A percentile compares a stretch with the other conserved stretches of the same genome.
These are phyloP conservation scores for Sporothrix brasiliensis DNA, from an alignment of 2,329 filamentous ascomycete genomes.

Conservation along the genomic window DNA sequence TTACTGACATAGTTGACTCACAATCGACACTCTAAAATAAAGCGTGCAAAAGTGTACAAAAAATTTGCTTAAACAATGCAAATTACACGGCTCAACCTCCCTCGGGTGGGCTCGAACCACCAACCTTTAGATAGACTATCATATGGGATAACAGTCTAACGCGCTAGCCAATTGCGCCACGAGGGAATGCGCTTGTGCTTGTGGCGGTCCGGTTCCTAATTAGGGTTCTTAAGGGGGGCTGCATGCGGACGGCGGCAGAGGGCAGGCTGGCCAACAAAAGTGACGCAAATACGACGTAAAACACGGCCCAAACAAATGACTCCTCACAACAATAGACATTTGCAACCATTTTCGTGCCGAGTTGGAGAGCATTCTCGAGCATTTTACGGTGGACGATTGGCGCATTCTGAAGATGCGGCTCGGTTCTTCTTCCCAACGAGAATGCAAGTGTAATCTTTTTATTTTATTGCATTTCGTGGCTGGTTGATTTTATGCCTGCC, in stretches of 20 bases:
- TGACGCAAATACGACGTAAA: not conserved
- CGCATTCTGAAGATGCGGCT: too few species aligned
- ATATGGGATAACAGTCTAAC: conserved; percentile 35
- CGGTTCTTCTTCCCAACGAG: too few species aligned
- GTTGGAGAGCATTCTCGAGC: too few species aligned
- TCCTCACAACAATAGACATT: not conserved
- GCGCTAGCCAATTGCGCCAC: conserved; percentile 37
- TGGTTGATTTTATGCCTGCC: not conserved
- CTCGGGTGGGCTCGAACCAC: conserved; percentile 37
- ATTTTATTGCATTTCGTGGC: not conserved
- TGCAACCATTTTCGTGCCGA: too few species aligned
- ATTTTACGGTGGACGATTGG: too few species aligned
- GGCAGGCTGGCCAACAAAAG: not conserved
- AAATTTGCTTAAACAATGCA: not conserved
- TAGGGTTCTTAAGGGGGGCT: not conserved
- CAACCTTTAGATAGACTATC: conserved; percentile 37
- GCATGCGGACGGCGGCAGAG: too few species aligned
- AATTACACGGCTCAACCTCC: conserved; percentile 27
- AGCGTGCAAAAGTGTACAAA: not conserved
- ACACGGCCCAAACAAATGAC: not conserved
- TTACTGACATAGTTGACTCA: too few species aligned
- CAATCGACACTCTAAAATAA: not conserved
- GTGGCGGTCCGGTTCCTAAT: not conserved
- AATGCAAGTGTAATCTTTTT: not conserved
- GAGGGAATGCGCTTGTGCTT: conserved; percentile 30